Conservation (phyloP, 805 yeast genomes). For the Metschnikowia lachancei region DNA sequence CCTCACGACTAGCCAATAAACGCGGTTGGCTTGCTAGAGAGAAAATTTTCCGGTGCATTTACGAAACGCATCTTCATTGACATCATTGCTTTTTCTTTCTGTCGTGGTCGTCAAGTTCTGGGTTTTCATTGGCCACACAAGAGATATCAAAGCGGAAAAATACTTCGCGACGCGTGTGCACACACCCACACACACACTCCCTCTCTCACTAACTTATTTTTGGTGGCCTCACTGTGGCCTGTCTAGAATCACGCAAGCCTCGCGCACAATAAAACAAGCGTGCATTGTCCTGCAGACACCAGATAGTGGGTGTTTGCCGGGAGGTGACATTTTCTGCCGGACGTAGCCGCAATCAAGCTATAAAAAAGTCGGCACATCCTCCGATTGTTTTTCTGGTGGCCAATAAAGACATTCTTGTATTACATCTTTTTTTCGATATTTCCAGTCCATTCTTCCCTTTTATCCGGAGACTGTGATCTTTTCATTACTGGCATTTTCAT, state of each 20-base stretch:
- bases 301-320: background rate
- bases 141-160: too few species aligned
- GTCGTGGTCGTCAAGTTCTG: too few species aligned
- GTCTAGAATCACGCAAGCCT: conserved; percentile 3
- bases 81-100: too few species aligned
- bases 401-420: background rate
- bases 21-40: too few species aligned
- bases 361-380: background rate
- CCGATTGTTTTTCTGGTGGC: background rate
- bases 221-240: background rate
- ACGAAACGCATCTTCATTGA: too few species aligned
- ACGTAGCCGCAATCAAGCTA: conserved; percentile 2
- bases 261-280: background rate
- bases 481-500: background rate
- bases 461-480: conserved; percentile 2
- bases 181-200: too few species aligned
- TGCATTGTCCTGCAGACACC: background rate
- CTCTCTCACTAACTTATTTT: too few species aligned
- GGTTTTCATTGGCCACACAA: background rate
- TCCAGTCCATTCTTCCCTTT: background rate
- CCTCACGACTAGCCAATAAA: too few species aligned
- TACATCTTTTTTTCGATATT: background rate
- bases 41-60: too few species aligned
- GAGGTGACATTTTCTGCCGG: background rate
- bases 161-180: too few species aligned